A percentile compares a stretch with the other conserved stretches of the same genome.
These are phyloP conservation scores for Irpex sp. DNA, from an alignment of 1,284 basidiomycete genomes.

Conservation along the genomic window DNA sequence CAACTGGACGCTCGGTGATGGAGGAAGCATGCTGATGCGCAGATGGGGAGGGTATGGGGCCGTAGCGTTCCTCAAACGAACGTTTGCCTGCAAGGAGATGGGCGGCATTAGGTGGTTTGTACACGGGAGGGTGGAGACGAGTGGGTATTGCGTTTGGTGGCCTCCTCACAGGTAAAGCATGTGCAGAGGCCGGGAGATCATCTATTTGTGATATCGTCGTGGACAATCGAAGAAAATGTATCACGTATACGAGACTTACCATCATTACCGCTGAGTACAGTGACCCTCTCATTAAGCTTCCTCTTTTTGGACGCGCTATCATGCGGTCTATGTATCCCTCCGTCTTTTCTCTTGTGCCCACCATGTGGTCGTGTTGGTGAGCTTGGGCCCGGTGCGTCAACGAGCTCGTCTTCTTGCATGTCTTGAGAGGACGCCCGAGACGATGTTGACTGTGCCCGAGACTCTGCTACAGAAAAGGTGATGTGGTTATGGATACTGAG, in stretches of 20 bases:
- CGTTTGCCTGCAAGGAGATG: not conserved
- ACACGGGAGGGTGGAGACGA: not conserved
- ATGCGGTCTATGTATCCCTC: not conserved
- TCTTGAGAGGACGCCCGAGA: conserved; percentile 12
- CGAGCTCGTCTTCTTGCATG: conserved; percentile 16
- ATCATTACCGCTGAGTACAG: not conserved
- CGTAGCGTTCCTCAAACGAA: not conserved
- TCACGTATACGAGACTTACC: not conserved
- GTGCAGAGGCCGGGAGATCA: conserved; percentile 9
- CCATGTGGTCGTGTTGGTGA: not conserved
- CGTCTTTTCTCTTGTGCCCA: conserved; percentile 6
- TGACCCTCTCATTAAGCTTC: not conserved
- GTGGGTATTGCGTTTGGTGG: not conserved
- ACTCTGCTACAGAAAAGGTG: not conserved
- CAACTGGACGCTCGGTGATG: not conserved
- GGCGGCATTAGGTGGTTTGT: not conserved
- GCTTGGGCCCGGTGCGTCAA: conserved; percentile 4
- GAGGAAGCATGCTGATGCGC: not conserved
- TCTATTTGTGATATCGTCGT: not conserved
- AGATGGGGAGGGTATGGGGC: not conserved
- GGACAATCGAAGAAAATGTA: not conserved
- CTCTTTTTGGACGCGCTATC: not conserved
- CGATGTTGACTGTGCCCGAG: not conserved
- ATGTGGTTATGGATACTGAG: not conserved
- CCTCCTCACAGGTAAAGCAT: not conserved